Percentiles rank a stretch among this genome's conserved stretches.
phyloP scores from a whole-genome alignment of 768 basidiomycete genomes.

The Pleurotus tuoliensis region DNA sequence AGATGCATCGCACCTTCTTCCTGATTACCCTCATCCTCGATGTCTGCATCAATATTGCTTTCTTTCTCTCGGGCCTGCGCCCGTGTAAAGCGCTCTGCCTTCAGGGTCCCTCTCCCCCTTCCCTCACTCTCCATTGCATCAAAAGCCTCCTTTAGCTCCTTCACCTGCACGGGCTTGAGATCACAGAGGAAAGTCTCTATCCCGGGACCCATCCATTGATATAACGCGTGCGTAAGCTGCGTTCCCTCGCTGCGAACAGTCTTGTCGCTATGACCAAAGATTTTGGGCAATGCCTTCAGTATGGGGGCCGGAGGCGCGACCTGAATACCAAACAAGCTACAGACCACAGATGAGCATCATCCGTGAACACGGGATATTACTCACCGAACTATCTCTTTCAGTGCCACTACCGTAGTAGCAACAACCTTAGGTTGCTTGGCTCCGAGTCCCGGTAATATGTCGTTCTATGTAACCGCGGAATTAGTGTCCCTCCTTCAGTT shows the following conservation, averaged over 20 bases:
- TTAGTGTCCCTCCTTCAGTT: slow-evolving; percentile 20
- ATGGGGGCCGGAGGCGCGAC: slow-evolving; percentile 71
- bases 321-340: slow-evolving; percentile 76
- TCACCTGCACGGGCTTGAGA: slow-evolving; percentile 94
- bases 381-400: slow-evolving; percentile 85
- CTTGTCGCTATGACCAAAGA: slow-evolving; percentile 94
- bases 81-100: slow-evolving; percentile 76
- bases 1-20: slow-evolving; percentile 42
- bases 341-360: neutral
- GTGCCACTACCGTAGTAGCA: slow-evolving; percentile 66
- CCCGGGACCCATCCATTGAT: slow-evolving; percentile 81
- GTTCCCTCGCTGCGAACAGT: slow-evolving; percentile 91
- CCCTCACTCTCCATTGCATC: slow-evolving; percentile 80
- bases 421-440: slow-evolving; percentile 97
- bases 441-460: slow-evolving; percentile 77
- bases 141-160: slow-evolving; percentile 91
- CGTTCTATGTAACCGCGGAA: slow-evolving; percentile 40
- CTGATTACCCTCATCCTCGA: slow-evolving; percentile 27
- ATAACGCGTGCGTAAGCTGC: slow-evolving; percentile 66
- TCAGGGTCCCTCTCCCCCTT: slow-evolving; percentile 78
- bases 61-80: slow-evolving; percentile 72
- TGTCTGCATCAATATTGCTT: slow-evolving; percentile 30
- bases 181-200: slow-evolving; percentile 85
- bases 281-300: slow-evolving; percentile 86
- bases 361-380: slow-evolving; percentile 20